These are phyloP conservation scores for Cystobasidium pallidum DNA, from an alignment of 1,284 basidiomycete species.

Conservation along the genomic window DNA sequence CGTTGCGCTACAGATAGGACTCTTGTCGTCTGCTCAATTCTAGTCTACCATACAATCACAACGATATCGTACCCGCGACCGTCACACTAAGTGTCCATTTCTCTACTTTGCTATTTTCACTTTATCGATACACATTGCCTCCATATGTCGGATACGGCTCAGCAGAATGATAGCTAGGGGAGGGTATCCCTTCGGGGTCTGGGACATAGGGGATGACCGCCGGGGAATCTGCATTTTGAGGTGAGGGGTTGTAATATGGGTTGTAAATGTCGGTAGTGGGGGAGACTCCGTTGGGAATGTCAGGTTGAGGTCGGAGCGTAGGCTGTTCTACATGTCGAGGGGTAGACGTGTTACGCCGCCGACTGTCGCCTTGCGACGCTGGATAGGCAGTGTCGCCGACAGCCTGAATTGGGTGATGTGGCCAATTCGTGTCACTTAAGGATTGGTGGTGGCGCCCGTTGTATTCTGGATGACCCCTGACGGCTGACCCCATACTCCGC, in stretches of 20 bases:
- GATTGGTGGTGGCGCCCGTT: not conserved
- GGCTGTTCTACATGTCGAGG: not conserved
- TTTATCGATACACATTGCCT: slow-evolving; percentile 28
- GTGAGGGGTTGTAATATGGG: slow-evolving; percentile 19
- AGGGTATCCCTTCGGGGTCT: slow-evolving; percentile 13
- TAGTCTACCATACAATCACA: no score
- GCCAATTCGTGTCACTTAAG: not conserved
- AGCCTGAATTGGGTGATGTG: not conserved
- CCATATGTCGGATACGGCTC: slow-evolving; percentile 28
- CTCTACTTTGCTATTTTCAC: not conserved
- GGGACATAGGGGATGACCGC: slow-evolving; percentile 20
- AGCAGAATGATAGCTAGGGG: slow-evolving; percentile 31
- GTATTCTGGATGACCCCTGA: not conserved
- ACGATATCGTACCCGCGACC: no score
- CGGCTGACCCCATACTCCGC: slow-evolving; percentile 3
- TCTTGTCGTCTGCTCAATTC: no score
- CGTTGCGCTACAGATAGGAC: no score
- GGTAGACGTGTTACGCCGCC: not conserved
- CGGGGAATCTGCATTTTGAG: not conserved
- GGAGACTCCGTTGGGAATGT: not conserved
- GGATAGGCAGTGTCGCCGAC: not conserved
- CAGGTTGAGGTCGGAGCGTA: not conserved
- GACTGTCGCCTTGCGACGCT: not conserved
- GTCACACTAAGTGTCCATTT: slow-evolving; percentile 1
- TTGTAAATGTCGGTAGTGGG: slow-evolving; percentile 29